A percentile compares a stretch with the other conserved stretches of the same genome.
phyloP scores from a whole-genome alignment of 2,329 filamentous ascomycete genomes.

The Paracamarosporium sp. region DNA sequence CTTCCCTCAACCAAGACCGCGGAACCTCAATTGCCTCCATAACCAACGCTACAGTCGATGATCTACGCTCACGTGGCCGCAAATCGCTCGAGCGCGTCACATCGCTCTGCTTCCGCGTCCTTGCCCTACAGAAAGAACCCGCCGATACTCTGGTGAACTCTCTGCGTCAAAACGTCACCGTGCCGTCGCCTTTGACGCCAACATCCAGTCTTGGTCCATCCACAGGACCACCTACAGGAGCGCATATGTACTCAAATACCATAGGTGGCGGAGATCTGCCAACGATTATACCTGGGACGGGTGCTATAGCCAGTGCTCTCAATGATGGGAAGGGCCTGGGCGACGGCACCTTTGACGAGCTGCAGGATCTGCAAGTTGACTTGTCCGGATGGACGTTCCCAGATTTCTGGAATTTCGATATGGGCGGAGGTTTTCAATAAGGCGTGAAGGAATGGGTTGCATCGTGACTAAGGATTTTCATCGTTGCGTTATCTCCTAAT shows the following conservation, averaged over 20 bases:
- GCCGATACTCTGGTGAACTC: conserved; percentile 26
- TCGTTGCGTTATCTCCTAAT: too few species aligned
- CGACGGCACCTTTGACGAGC: conserved; percentile 23
- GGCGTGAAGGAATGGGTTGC: neutral
- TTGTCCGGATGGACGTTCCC: conserved; percentile 39
- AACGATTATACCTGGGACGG: conserved; percentile 13
- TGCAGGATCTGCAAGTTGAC: conserved; percentile 39
- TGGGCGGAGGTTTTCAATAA: conserved; percentile 35
- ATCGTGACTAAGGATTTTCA: too few species aligned
- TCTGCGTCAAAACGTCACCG: conserved; percentile 25
- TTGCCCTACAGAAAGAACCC: conserved; percentile 39
- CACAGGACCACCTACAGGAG: neutral
- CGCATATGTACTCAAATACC: neutral
- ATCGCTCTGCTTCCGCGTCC: conserved; percentile 32
- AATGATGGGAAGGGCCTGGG: conserved; percentile 12
- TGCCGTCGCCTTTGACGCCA: conserved; percentile 12
- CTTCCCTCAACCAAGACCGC: conserved; percentile 21
- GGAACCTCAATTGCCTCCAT: conserved; percentile 25
- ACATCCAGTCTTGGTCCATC: conserved; percentile 16
- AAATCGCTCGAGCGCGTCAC: conserved; percentile 36
- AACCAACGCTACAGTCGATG: conserved; percentile 20
- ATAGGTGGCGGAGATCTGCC: conserved; percentile 7
- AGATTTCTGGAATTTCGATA: conserved; percentile 45
- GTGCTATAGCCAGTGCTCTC: conserved; percentile 8
- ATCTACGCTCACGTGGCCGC: conserved; percentile 26